phyloP scores from a whole-genome alignment of 441 rosid species.

The Mallotus repandus region DNA sequence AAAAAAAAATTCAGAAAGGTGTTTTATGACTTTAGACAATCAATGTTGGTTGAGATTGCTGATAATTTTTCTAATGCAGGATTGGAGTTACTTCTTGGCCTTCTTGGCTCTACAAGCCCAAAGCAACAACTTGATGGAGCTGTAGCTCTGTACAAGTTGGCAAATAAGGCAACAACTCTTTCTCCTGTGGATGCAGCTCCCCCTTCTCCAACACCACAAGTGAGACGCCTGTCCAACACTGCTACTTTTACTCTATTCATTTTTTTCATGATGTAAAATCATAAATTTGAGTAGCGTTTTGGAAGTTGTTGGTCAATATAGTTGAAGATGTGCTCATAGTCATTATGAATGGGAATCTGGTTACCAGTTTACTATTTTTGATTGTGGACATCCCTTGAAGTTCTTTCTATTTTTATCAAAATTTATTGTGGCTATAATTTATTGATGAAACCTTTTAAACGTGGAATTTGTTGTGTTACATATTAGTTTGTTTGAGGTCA shows the following conservation, averaged over 20 bases:
- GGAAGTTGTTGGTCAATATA: not conserved
- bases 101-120: constrained; percentile 70
- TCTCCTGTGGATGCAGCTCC: constrained; percentile 97
- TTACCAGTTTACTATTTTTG: not conserved
- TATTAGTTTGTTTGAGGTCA: not conserved
- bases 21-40: constrained; percentile 19
- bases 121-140: constrained; percentile 97
- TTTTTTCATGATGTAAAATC: not conserved
- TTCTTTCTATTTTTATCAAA: not conserved
- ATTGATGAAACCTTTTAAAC: not conserved
- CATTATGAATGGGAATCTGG: too few species aligned
- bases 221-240: constrained; percentile 28
- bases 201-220: constrained; percentile 95
- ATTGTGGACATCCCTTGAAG: not conserved
- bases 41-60: constrained; percentile 18
- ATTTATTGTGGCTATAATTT: not conserved
- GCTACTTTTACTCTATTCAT: constrained; percentile 6
- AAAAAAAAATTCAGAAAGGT: not conserved
- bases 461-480: not conserved
- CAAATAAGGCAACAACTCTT: constrained; percentile 76
- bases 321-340: not conserved
- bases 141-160: constrained; percentile 78
- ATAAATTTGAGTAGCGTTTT: not conserved
- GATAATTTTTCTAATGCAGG: constrained; percentile 48
- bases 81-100: constrained; percentile 80